Evolutionary conservation across 805 yeast species (phyloP).

Genomic region (Kuraishia hungarica): DNA sequence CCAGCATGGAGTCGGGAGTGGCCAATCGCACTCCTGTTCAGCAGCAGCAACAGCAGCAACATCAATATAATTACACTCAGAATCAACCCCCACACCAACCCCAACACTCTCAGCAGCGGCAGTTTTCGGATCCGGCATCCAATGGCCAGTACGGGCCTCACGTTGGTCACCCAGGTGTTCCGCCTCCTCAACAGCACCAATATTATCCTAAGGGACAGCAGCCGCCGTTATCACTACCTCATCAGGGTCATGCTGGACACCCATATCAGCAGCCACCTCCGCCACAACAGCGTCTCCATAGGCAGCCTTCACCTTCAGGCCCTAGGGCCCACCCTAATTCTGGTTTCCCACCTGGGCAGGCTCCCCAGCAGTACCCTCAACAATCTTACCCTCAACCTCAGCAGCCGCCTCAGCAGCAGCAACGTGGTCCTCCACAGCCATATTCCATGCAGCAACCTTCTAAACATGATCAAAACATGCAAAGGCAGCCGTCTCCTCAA

Average conservation of each 20-base stretch:
- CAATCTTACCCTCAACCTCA: conserved; percentile 1
- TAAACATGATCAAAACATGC: neutral
- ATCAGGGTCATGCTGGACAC: neutral
- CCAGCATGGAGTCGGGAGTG: neutral
- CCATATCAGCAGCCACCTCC: neutral
- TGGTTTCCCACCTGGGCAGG: neutral
- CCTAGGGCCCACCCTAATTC: conserved; percentile 4
- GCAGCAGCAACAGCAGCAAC: conserved; percentile 11
- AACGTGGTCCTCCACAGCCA: conserved; percentile 8
- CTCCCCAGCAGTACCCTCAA: conserved; percentile 6
- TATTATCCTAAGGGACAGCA: neutral
- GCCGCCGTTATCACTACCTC: neutral
- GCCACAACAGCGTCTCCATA: neutral
- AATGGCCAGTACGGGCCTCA: neutral
- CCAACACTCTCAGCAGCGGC: conserved; percentile 7
- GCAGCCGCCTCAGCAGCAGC: conserved; percentile 3
- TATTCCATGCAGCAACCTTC: neutral
- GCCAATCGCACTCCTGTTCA: neutral
- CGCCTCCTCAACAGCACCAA: neutral
- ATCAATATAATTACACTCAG: conserved; percentile 5
- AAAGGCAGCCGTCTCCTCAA: neutral
- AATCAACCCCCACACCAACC: conserved; percentile 6
- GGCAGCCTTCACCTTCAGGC: conserved; percentile 2
- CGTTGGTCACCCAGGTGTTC: neutral
- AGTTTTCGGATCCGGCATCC: conserved; percentile 3